Evolutionary conservation across 495 filamentous ascomycete species (phyloP).

Genomic region (Alectoria sarmentosa): DNA sequence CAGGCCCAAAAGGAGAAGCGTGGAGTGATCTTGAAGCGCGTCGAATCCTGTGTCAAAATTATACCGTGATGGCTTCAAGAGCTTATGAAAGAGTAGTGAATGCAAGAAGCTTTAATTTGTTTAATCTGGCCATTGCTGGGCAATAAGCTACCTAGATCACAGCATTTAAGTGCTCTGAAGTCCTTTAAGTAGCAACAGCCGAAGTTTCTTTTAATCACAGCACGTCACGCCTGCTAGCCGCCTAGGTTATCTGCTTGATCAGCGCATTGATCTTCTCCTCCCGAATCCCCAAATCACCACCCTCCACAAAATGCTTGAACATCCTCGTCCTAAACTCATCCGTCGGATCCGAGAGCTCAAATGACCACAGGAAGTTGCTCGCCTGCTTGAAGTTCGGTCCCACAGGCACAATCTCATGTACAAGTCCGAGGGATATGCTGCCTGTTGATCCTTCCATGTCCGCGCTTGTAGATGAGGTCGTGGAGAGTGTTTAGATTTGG

Average conservation of each 20-base stretch:
- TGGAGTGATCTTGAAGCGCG: constrained; percentile 97
- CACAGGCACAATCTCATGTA: constrained; percentile 98
- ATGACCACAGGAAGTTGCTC: constrained; percentile 99
- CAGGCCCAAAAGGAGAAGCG: constrained; percentile 98
- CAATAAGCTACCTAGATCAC: too few relatives aligned
- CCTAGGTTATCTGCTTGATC: constrained; percentile 98
- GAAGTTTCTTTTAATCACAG: too few relatives aligned
- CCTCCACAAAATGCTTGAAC: constrained; percentile 99
- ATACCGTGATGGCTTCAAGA: constrained; percentile 95
- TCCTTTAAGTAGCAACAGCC: too few relatives aligned
- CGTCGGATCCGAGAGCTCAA: constrained; percentile 97
- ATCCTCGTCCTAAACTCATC: constrained; percentile 93
- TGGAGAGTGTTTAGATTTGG: constrained; percentile 98
- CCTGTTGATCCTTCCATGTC: constrained; percentile 96
- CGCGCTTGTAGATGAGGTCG: constrained; percentile 99
- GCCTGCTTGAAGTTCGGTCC: constrained; percentile 99
- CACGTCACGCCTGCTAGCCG: too few relatives aligned
- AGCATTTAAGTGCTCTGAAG: too few relatives aligned
- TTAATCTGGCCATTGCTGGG: too few relatives aligned
- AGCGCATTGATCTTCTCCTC: constrained; percentile 98
- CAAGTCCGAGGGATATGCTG: constrained; percentile 91
- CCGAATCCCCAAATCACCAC: constrained; percentile 95
- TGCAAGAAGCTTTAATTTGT: too few relatives aligned
- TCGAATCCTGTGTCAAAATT: constrained; percentile 99
- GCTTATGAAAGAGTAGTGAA: too few relatives aligned